phyloP scores from a whole-genome alignment of 176 grass and related monocot species.

The Musa itinerans region DNA sequence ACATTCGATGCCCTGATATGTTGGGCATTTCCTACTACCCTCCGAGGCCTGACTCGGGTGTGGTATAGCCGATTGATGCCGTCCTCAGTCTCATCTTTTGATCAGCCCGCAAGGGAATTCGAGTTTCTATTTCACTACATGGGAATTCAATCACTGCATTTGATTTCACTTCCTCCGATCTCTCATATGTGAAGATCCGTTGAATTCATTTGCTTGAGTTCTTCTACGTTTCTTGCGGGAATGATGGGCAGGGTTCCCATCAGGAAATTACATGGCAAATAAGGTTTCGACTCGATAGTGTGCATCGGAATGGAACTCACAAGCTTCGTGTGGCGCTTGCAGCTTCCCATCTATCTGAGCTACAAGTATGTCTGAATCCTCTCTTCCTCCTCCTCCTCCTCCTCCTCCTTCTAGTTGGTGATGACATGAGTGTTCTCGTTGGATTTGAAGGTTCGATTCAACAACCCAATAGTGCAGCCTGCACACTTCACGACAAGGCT shows the following conservation, averaged over 20 bases:
- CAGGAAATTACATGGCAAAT: background rate
- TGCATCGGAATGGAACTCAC: background rate
- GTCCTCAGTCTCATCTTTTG: too few species aligned
- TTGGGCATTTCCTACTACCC: too few species aligned
- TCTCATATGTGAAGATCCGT: background rate
- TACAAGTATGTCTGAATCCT: background rate
- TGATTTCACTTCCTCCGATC: background rate
- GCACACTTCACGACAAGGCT: slow-evolving; percentile 24
- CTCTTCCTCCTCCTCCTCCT: background rate
- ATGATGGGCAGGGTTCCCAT: background rate
- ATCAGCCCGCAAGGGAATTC: too few species aligned
- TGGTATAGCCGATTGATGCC: too few species aligned
- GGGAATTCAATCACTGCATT: too few species aligned
- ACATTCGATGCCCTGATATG: too few species aligned
- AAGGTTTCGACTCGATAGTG: background rate
- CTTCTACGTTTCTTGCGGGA: background rate
- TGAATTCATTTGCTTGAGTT: too few species aligned
- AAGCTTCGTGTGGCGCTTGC: background rate
- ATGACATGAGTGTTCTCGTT: background rate
- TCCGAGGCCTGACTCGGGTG: too few species aligned
- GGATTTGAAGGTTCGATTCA: slow-evolving; percentile 24
- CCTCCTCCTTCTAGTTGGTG: background rate
- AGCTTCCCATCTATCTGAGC: background rate
- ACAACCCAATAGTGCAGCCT: background rate
- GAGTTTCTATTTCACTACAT: too few species aligned